Conservation (phyloP, 192 early-diverging fungal genomes). For the Coemansia sp. region DNA sequence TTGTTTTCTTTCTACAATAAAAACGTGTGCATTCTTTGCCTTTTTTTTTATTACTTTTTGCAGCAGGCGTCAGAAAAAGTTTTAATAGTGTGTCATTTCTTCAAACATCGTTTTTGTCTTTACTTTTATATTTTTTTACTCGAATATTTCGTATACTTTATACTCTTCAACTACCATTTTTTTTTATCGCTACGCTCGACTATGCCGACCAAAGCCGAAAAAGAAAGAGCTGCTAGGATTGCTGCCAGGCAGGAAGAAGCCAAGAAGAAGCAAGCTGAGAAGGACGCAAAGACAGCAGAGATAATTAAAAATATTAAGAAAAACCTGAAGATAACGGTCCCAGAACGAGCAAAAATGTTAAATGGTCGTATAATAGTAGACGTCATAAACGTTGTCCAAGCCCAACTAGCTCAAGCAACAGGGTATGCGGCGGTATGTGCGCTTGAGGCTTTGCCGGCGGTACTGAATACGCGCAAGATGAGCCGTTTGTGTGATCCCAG, state of each 20-base stretch:
- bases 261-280: background rate
- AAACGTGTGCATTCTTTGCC: background rate
- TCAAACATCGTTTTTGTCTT: background rate
- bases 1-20: background rate
- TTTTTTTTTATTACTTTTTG: background rate
- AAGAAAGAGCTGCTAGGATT: background rate
- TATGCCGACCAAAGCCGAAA: background rate
- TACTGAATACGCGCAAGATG: constrained; percentile 85
- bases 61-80: background rate
- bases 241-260: background rate
- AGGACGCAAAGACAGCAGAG: background rate
- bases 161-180: background rate
- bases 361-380: constrained; percentile 98
- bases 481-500: constrained; percentile 94
- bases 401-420: constrained; percentile 89
- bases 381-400: constrained; percentile 92
- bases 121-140: background rate
- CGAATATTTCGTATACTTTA: constrained; percentile 16
- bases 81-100: background rate
- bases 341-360: constrained; percentile 53
- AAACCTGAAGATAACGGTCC: background rate
- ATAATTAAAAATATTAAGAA: background rate
- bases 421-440: constrained; percentile 96
- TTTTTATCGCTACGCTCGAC: background rate
- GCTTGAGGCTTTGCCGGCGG: constrained; percentile 87